These are phyloP conservation scores for Pseudogymnoascus sp. DNA, from an alignment of 2,329 filamentous ascomycete species.

Conservation along the genomic window DNA sequence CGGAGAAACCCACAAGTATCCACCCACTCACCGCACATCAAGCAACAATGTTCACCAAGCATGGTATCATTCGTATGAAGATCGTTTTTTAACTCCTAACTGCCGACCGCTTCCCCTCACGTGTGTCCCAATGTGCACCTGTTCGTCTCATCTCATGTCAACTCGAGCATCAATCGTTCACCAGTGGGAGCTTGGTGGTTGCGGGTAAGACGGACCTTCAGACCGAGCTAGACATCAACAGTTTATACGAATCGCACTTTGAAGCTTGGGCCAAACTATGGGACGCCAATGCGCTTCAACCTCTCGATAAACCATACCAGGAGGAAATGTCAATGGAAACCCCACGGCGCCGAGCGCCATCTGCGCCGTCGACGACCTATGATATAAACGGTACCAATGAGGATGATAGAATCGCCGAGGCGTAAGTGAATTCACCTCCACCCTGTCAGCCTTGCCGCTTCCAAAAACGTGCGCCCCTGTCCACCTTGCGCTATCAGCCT, in stretches of 20 bases:
- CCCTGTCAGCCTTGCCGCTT: slow-evolving; percentile 4
- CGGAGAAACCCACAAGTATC: slow-evolving; percentile 2
- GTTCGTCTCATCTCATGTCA: slow-evolving; percentile 2
- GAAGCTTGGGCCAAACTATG: not conserved
- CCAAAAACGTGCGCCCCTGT: not conserved
- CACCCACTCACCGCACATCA: slow-evolving; percentile 5
- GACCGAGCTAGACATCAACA: not conserved
- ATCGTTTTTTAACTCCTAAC: slow-evolving; percentile 8
- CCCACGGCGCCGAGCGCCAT: not conserved
- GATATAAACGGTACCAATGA: not conserved
- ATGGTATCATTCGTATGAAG: slow-evolving; percentile 5
- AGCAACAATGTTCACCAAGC: not conserved
- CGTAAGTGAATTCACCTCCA: not conserved
- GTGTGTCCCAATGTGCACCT: not conserved
- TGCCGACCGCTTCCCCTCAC: slow-evolving; percentile 2
- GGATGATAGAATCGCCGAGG: not conserved
- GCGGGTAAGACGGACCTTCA: slow-evolving; percentile 4
- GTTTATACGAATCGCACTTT: not conserved
- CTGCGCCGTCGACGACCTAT: not conserved
- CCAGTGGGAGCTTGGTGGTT: slow-evolving; percentile 1
- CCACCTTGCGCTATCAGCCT: not conserved
- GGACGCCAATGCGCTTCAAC: not conserved
- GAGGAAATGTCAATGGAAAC: not conserved
- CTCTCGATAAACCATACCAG: slow-evolving; percentile 2
- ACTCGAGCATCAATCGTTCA: slow-evolving; percentile 3